Conservation (phyloP, 2,329 filamentous ascomycete genomes). For the Aspergillus felis region DNA sequence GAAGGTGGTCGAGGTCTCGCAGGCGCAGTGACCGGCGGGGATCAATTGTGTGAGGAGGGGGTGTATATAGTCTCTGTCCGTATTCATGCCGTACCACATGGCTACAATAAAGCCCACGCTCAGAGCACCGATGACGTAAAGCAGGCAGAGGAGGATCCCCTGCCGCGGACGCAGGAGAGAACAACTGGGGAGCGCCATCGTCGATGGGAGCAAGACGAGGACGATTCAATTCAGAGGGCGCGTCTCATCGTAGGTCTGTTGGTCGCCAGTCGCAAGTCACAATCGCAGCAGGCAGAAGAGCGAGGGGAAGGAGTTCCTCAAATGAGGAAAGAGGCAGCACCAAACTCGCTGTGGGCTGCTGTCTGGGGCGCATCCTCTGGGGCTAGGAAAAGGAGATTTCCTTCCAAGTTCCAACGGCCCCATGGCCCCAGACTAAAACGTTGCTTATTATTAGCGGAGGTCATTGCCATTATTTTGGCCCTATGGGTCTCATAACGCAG, state of each 20-base stretch:
- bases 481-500: not conserved
- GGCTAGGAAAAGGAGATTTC: not conserved
- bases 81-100: conserved; percentile 26
- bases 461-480: not conserved
- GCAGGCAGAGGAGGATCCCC: not conserved
- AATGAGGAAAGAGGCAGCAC: not conserved
- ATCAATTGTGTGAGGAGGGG: conserved; percentile 37
- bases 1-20: conserved; percentile 36
- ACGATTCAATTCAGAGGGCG: not conserved
- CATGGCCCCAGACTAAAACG: not conserved
- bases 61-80: conserved; percentile 33
- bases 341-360: not conserved
- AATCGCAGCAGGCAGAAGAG: not conserved
- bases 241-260: not conserved
- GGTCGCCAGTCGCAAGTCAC: not conserved
- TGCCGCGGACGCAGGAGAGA: not conserved
- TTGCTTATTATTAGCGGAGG: not conserved
- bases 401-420: not conserved
- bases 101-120: not conserved
- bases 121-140: not conserved
- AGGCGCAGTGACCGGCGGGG: conserved; percentile 38
- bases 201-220: conserved; percentile 13
- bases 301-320: not conserved
- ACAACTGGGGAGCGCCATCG: not conserved
- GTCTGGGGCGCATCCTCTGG: not conserved